phyloP scores from a whole-genome alignment of 2,329 filamentous ascomycete species.

The Aaosphaeria pasadenensis region DNA sequence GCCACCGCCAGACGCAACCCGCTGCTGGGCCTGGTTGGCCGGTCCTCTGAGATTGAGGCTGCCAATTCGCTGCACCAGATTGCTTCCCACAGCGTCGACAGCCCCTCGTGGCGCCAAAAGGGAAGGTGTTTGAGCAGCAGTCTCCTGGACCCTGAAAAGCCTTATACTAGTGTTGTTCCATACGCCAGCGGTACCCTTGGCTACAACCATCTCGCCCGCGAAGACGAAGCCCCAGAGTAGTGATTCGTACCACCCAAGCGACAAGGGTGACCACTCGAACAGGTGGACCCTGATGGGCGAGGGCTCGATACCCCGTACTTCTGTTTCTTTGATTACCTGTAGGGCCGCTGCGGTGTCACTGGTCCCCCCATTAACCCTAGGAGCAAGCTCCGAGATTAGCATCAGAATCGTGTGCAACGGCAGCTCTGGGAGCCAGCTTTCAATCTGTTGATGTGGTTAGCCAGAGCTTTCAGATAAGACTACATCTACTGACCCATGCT shows the following conservation, averaged over 20 bases:
- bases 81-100: slow-evolving; percentile 89
- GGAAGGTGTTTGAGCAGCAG: slow-evolving; percentile 73
- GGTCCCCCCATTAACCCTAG: slow-evolving; percentile 47
- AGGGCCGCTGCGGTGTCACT: slow-evolving; percentile 39
- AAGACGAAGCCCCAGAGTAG: slow-evolving; percentile 93
- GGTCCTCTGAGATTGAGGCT: slow-evolving; percentile 66
- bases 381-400: slow-evolving; percentile 63
- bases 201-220: slow-evolving; percentile 81
- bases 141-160: slow-evolving; percentile 86
- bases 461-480: neutral
- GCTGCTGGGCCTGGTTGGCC: slow-evolving; percentile 17
- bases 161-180: slow-evolving; percentile 91
- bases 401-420: slow-evolving; percentile 84
- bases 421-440: slow-evolving; percentile 88
- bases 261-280: slow-evolving; percentile 90
- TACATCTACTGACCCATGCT: slow-evolving; percentile 58
- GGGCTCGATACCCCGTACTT: slow-evolving; percentile 70
- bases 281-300: slow-evolving; percentile 75
- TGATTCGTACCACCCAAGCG: slow-evolving; percentile 93
- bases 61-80: slow-evolving; percentile 82
- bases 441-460: slow-evolving; percentile 58
- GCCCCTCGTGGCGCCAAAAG: slow-evolving; percentile 83
- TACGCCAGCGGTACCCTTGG: slow-evolving; percentile 82
- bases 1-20: slow-evolving; percentile 9
- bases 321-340: slow-evolving; percentile 56